Conservation (phyloP, 192 early-diverging fungal genomes). For the Podila minutissima region DNA sequence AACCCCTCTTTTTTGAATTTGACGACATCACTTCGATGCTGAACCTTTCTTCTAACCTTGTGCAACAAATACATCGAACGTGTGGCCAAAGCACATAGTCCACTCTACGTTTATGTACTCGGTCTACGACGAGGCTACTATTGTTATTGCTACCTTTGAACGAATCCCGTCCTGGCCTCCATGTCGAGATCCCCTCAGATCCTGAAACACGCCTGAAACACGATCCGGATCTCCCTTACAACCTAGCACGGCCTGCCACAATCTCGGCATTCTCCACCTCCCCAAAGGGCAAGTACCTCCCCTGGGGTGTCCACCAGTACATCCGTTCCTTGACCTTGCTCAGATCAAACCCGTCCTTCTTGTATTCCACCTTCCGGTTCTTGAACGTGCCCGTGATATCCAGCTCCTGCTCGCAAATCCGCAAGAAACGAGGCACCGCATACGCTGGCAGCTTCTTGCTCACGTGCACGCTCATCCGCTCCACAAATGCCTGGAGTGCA, state of each 20-base stretch:
- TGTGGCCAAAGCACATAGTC: no score
- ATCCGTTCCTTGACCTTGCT: constrained; percentile 31
- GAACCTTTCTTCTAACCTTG: no score
- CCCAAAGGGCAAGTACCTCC: constrained; percentile 22
- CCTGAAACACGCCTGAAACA: no score
- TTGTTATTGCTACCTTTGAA: no score
- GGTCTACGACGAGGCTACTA: no score
- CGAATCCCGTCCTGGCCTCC: no score
- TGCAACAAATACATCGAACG: no score
- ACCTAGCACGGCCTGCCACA: constrained; percentile 14
- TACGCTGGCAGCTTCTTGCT: constrained; percentile 62
- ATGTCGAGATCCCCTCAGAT: no score
- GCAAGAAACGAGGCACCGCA: constrained; percentile 72
- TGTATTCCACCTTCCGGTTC: constrained; percentile 40
- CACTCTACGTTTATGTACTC: no score
- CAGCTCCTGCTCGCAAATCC: constrained; percentile 57
- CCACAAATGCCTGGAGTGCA: constrained; percentile 32
- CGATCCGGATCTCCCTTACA: no score
- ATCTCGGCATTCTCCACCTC: constrained; percentile 20
- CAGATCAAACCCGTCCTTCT: constrained; percentile 41
- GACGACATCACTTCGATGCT: no score
- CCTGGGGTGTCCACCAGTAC: constrained; percentile 47
- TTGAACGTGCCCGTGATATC: constrained; percentile 45
- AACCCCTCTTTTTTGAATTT: no score
- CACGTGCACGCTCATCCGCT: constrained; percentile 45